Evolutionary conservation across 768 basidiomycete species (phyloP).

Genomic region (Hygrophorus russula): DNA sequence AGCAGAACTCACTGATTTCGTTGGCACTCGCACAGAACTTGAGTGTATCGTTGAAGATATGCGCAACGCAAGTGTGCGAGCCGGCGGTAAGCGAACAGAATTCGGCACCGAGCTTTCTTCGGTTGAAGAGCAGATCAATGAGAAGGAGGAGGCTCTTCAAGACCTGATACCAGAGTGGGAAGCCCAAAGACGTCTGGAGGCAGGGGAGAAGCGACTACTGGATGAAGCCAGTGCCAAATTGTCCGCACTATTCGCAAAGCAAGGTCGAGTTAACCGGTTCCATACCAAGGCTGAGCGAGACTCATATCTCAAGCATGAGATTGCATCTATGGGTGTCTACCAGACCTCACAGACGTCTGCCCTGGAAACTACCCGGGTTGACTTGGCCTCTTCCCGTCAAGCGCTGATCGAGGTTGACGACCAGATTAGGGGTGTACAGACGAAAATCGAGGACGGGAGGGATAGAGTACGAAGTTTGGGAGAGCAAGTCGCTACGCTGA

Average conservation of each 20-base stretch:
- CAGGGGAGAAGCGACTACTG: conserved; percentile 49
- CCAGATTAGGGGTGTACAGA: conserved; percentile 43
- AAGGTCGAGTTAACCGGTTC: conserved; percentile 82
- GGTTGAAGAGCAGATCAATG: conserved; percentile 47
- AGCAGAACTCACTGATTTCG: conserved; percentile 76
- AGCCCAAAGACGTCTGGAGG: conserved; percentile 36
- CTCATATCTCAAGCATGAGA: conserved; percentile 68
- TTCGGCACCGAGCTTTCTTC: conserved; percentile 54
- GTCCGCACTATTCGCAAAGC: conserved; percentile 75
- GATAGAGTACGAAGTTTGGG: conserved; percentile 42
- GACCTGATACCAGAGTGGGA: conserved; percentile 65
- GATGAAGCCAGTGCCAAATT: conserved; percentile 68
- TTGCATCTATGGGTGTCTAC: conserved; percentile 56
- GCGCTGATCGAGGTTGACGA: conserved; percentile 47
- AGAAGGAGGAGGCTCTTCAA: conserved; percentile 53
- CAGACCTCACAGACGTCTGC: conserved; percentile 43
- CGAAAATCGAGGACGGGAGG: conserved; percentile 55
- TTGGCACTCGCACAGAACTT: conserved; percentile 76
- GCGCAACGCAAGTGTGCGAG: conserved; percentile 48
- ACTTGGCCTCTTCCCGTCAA: conserved; percentile 34
- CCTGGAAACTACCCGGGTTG: conserved; percentile 39
- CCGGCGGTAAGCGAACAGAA: conserved; percentile 51
- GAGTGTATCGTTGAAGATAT: conserved; percentile 78
- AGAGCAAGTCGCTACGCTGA: conserved; percentile 49
- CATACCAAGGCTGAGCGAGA: conserved; percentile 78